Evolutionary conservation across 2,329 filamentous ascomycete species (phyloP).

Genomic region (Fusarium sarcochroum): DNA sequence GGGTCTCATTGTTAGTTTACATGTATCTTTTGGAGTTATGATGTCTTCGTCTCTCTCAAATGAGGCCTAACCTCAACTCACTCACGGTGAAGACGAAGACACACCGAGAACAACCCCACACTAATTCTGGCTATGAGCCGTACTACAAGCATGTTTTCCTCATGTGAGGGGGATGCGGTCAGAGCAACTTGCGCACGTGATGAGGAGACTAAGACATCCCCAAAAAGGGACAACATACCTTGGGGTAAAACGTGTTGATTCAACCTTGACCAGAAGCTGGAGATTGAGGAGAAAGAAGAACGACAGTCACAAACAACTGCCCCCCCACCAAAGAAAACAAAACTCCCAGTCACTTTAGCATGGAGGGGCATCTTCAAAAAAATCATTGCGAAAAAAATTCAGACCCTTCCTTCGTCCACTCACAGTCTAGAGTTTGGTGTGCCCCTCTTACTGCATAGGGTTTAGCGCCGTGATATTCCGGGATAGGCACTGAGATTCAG

Average conservation of each 20-base stretch:
- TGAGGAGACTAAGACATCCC: constrained; percentile 15
- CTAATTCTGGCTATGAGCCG: constrained; percentile 33
- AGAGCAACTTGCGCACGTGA: constrained; percentile 25
- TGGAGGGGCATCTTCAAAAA: constrained; percentile 46
- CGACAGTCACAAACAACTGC: constrained; percentile 23
- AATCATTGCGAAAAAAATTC: constrained; percentile 45
- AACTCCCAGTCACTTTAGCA: constrained; percentile 22
- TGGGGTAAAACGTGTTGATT: constrained; percentile 16
- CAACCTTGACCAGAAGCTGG: constrained; percentile 29
- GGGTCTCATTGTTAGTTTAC: constrained; percentile 27
- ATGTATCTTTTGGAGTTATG: constrained; percentile 13
- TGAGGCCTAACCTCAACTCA: constrained; percentile 22
- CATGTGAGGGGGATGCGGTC: constrained; percentile 23
- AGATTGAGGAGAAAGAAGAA: constrained; percentile 32
- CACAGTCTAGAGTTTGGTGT: constrained; percentile 29
- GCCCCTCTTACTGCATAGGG: constrained; percentile 53
- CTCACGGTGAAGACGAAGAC: constrained; percentile 34
- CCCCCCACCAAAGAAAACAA: constrained; percentile 42
- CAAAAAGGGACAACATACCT: constrained; percentile 29
- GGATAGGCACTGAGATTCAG: background rate
- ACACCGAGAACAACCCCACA: constrained; percentile 42
- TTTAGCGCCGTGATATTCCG: constrained; percentile 40
- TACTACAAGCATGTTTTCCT: constrained; percentile 17
- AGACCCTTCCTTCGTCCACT: constrained; percentile 44
- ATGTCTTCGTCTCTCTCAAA: constrained; percentile 7